Evolutionary conservation across 768 basidiomycete genomes (phyloP).

Genomic region (Galerina marginata): DNA sequence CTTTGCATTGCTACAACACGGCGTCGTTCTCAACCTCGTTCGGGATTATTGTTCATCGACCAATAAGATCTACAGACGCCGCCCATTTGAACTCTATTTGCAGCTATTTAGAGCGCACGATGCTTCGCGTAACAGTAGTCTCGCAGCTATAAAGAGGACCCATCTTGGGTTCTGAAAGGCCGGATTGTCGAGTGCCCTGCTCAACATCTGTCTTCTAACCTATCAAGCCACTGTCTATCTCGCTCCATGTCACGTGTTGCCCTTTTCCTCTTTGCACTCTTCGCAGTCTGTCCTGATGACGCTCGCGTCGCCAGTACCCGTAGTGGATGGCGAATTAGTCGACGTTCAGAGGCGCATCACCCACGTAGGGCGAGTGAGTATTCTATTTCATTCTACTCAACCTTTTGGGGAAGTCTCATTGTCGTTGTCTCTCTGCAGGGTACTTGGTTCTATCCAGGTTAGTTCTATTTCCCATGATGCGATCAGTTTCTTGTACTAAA

Average conservation of each 20-base stretch:
- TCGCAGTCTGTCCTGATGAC: constrained; percentile 46
- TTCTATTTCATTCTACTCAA: constrained; percentile 2
- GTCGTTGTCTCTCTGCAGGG: constrained; percentile 46
- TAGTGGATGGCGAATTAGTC: constrained; percentile 32
- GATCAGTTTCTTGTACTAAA: constrained; percentile 8
- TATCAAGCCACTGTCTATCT: constrained; percentile 6
- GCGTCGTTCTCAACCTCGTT: constrained; percentile 5
- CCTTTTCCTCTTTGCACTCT: constrained; percentile 41
- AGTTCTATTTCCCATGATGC: constrained; percentile 15
- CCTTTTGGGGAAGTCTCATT: constrained; percentile 7
- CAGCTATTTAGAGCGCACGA: constrained; percentile 24
- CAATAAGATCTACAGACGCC: constrained; percentile 18
- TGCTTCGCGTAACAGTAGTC: constrained; percentile 25
- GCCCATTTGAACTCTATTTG: constrained; percentile 18
- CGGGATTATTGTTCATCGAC: constrained; percentile 17
- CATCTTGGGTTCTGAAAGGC: constrained; percentile 8
- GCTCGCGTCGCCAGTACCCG: constrained; percentile 52
- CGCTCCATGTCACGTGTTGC: constrained; percentile 45
- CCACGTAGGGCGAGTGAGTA: constrained; percentile 61
- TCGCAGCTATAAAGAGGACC: constrained; percentile 26
- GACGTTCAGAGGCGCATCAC: constrained; percentile 57
- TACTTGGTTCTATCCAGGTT: constrained; percentile 68
- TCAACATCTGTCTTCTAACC: constrained; percentile 10
- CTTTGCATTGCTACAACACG: not conserved
- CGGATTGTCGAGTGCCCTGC: constrained; percentile 11